A percentile compares a stretch with the other conserved stretches of the same genome.
Conservation (phyloP, 108 stramenopile genomes). For the Mediolabrus comicus region DNA sequence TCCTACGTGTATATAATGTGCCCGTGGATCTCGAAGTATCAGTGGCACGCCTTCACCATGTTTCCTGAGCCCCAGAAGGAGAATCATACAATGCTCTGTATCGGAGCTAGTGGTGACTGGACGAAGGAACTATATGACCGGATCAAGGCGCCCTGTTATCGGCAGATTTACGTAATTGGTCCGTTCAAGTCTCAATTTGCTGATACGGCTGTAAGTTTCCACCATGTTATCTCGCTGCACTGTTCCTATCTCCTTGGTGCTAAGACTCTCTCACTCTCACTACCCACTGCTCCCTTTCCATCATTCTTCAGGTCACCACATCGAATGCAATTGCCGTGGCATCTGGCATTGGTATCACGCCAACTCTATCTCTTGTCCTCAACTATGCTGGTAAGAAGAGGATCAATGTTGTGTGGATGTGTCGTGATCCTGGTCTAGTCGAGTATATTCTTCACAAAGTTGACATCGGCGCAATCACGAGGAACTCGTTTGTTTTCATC, state of each 20-base stretch:
- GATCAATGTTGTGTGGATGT: constrained; percentile 4
- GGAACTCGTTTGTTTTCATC: neutral
- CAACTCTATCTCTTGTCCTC: neutral
- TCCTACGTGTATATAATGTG: constrained; percentile 24
- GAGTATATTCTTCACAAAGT: constrained; percentile 4
- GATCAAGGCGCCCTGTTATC: neutral
- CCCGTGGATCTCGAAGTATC: constrained; percentile 10
- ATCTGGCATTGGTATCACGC: constrained; percentile 17
- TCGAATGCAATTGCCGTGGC: constrained; percentile 2
- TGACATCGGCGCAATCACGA: neutral
- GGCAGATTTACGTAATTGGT: neutral
- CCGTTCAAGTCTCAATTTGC: constrained; percentile 12
- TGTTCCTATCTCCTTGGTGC: too few species aligned
- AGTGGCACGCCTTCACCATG: constrained; percentile 23
- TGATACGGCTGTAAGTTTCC: neutral
- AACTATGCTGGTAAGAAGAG: constrained; percentile 1
- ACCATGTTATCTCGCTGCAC: neutral
- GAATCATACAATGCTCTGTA: constrained; percentile 7
- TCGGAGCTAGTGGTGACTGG: constrained; percentile 8
- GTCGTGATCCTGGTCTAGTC: constrained; percentile 6
- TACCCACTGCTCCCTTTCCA: too few species aligned
- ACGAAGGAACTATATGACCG: neutral
- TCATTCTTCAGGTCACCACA: too few species aligned
- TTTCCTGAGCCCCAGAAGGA: constrained; percentile 10
- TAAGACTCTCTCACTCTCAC: too few species aligned